A percentile compares a stretch with the other conserved stretches of the same genome.
phyloP scores from a whole-genome alignment of 345 rosid genomes.

The Rhizophora mangle region DNA sequence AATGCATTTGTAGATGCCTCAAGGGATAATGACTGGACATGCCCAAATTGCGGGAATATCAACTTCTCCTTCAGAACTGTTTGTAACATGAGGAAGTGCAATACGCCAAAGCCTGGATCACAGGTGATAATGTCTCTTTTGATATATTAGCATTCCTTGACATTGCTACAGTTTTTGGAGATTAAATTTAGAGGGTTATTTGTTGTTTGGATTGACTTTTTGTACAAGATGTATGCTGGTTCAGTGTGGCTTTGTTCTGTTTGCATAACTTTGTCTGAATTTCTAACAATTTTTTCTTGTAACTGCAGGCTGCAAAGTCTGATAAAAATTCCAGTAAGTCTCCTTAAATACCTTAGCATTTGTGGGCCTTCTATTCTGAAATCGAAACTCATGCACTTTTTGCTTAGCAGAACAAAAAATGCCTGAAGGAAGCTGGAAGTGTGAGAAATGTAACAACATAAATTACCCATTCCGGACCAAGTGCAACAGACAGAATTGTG shows the following conservation, averaged over 20 bases:
- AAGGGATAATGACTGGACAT: constrained; percentile 95
- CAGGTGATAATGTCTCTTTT: constrained; percentile 39
- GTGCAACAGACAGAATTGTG: constrained; percentile 97
- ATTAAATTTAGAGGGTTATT: neutral
- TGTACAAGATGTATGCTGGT: neutral
- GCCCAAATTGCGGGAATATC: constrained; percentile 95
- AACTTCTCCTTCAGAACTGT: constrained; percentile 91
- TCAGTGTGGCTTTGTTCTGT: neutral
- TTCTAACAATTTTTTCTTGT: constrained; percentile 24
- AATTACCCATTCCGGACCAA: constrained; percentile 96
- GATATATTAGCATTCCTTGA: neutral
- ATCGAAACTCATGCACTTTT: constrained; percentile 21
- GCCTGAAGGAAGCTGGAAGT: constrained; percentile 99
- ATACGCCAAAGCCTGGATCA: constrained; percentile 91
- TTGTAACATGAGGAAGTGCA: constrained; percentile 99
- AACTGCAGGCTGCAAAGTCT: constrained; percentile 58
- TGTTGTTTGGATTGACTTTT: neutral
- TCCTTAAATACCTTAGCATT: constrained; percentile 9
- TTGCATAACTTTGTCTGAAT: neutral
- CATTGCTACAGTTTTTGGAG: neutral
- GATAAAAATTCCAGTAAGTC: constrained; percentile 82
- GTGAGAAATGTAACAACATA: constrained; percentile 90
- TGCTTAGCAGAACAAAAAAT: constrained; percentile 71
- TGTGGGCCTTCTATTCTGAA: constrained; percentile 12
- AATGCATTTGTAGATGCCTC: constrained; percentile 50